A percentile compares a stretch with the other conserved stretches of the same genome.
phyloP scores from a whole-genome alignment of 75 land plant species.

The Chamaecyparis obtusa region DNA sequence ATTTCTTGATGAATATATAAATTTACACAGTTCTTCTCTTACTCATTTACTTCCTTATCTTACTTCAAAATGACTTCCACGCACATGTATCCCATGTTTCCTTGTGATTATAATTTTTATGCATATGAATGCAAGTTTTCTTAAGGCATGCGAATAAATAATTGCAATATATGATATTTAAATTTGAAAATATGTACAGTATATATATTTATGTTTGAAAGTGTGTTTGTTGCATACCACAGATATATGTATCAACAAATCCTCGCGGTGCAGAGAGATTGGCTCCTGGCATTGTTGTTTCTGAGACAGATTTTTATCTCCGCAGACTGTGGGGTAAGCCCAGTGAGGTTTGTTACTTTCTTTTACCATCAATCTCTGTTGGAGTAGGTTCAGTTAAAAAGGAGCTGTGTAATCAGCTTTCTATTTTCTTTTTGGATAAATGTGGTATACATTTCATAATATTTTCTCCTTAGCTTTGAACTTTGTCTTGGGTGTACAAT shows the following conservation, averaged over 20 bases:
- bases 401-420: background rate
- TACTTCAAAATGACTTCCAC: background rate
- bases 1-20: background rate
- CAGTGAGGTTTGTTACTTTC: slow-evolving; percentile 31
- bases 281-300: slow-evolving; percentile 29
- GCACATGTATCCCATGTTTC: background rate
- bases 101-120: background rate
- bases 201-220: background rate
- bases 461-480: background rate
- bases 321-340: slow-evolving; percentile 56
- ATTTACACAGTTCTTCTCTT: background rate
- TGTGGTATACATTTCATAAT: background rate
- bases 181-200: background rate
- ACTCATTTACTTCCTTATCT: background rate
- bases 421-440: background rate
- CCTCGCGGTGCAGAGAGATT: slow-evolving; percentile 37
- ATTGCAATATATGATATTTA: background rate
- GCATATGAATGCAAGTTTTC: background rate
- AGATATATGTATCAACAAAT: slow-evolving; percentile 17
- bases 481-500: background rate
- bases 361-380: slow-evolving; percentile 8
- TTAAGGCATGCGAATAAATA: background rate
- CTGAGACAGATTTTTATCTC: slow-evolving; percentile 31
- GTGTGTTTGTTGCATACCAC: background rate
- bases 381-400: background rate